Evolutionary conservation across 768 basidiomycete species (phyloP).

Genomic region (Phlebiopsis gigantea): DNA sequence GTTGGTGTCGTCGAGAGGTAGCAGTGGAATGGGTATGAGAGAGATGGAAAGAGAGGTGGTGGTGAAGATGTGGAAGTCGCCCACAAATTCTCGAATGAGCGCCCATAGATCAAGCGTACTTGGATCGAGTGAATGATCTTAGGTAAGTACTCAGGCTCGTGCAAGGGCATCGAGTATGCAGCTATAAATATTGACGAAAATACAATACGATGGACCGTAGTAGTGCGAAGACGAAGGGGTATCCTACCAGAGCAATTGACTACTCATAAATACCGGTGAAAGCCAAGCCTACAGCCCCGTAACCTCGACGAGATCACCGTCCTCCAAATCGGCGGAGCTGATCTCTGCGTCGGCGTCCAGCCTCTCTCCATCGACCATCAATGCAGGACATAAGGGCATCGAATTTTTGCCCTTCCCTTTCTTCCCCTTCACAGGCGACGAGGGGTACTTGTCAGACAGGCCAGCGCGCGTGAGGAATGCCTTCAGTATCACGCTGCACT

Average conservation of each 20-base stretch:
- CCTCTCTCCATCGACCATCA: conserved; percentile 69
- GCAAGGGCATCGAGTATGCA: neutral
- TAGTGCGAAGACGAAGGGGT: too few relatives aligned
- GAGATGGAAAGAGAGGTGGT: neutral
- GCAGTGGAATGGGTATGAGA: neutral
- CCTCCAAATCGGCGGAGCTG: conserved; percentile 65
- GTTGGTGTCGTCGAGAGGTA: neutral
- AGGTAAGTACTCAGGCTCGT: neutral
- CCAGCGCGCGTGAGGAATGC: conserved; percentile 70
- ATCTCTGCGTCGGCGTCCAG: conserved; percentile 57
- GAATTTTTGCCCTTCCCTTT: conserved; percentile 26
- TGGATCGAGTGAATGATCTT: neutral
- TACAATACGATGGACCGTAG: neutral
- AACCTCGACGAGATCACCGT: conserved; percentile 77
- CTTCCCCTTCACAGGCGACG: conserved; percentile 22
- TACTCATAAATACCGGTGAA: neutral
- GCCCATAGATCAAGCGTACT: neutral
- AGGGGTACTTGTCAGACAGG: conserved; percentile 46
- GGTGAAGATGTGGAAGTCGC: neutral
- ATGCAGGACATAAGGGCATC: conserved; percentile 36
- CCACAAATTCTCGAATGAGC: neutral
- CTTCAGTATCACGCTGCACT: conserved; percentile 68
- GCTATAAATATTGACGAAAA: neutral
- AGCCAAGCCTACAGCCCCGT: conserved; percentile 40
- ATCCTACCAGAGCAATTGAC: too few relatives aligned